A percentile compares a stretch with the other conserved stretches of the same genome.
These are phyloP conservation scores for Antitrichia curtipendula DNA, from an alignment of 225 moss, liverwort and hornwort species.

Conservation along the genomic window DNA sequence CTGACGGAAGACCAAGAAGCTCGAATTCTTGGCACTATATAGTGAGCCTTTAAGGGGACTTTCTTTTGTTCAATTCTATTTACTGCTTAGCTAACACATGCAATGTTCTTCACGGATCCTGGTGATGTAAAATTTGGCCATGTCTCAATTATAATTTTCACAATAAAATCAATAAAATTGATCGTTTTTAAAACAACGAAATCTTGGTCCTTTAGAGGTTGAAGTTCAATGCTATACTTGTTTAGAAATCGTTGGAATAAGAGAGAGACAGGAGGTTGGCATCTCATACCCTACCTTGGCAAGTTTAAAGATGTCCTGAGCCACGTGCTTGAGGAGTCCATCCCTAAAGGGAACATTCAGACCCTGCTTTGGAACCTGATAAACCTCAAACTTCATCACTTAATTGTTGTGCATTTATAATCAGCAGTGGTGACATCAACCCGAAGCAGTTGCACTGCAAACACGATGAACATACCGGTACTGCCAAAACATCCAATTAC, in stretches of 20 bases:
- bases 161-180: neutral
- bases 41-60: neutral
- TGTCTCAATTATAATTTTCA: neutral
- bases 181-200: neutral
- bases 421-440: neutral
- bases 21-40: no score
- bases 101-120: neutral
- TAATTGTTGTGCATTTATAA: neutral
- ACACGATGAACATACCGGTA: neutral
- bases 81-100: neutral
- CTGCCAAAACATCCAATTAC: neutral
- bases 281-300: slow-evolving; percentile 34
- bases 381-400: neutral
- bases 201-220: neutral
- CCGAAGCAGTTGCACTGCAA: neutral
- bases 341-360: slow-evolving; percentile 63
- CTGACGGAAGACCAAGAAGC: neutral
- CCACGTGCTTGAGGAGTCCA: slow-evolving; percentile 68
- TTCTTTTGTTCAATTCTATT: neutral
- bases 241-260: neutral
- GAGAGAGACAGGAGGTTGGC: neutral
- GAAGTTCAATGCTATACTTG: neutral
- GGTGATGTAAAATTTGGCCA: neutral
- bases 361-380: slow-evolving; percentile 63
- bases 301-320: slow-evolving; percentile 61